Evolutionary conservation across 2,329 filamentous ascomycete genomes (phyloP).

Genomic region (Purpureocillium takamizusanense): DNA sequence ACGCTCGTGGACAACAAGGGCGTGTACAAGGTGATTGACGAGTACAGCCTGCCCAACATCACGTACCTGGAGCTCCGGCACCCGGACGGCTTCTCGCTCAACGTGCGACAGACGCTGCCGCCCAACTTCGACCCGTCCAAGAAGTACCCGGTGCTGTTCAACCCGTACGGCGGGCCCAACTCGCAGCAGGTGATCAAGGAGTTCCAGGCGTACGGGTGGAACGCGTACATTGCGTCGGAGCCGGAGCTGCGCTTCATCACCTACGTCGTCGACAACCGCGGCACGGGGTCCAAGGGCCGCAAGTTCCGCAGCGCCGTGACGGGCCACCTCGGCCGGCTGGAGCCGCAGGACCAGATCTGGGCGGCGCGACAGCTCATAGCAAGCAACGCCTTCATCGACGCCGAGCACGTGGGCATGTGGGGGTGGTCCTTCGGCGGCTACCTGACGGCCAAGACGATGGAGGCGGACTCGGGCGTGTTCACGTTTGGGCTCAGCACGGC

Average conservation of each 20-base stretch:
- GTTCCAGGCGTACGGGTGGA: constrained; percentile 48
- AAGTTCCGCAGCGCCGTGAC: constrained; percentile 50
- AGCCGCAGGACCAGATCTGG: constrained; percentile 59
- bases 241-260: constrained; percentile 59
- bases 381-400: constrained; percentile 45
- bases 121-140: constrained; percentile 52
- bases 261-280: constrained; percentile 61
- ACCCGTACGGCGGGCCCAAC: constrained; percentile 59
- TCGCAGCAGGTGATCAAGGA: constrained; percentile 51
- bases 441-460: constrained; percentile 56
- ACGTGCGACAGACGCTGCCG: constrained; percentile 57
- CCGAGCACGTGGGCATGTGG: constrained; percentile 54
- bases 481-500: constrained; percentile 55
- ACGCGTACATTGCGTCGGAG: constrained; percentile 56
- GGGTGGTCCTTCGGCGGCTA: constrained; percentile 64
- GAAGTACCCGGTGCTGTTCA: constrained; percentile 59
- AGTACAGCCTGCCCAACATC: constrained; percentile 55
- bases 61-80: constrained; percentile 55
- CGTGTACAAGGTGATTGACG: constrained; percentile 43
- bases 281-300: constrained; percentile 56
- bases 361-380: constrained; percentile 47
- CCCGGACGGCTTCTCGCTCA: constrained; percentile 50
- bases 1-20: constrained; percentile 52
- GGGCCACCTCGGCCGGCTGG: constrained; percentile 51
- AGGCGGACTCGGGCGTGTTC: constrained; percentile 51